Base-by-base conservation (phyloP, 495 filamentous ascomycete species). In the Chaetomium tenue region DNA sequence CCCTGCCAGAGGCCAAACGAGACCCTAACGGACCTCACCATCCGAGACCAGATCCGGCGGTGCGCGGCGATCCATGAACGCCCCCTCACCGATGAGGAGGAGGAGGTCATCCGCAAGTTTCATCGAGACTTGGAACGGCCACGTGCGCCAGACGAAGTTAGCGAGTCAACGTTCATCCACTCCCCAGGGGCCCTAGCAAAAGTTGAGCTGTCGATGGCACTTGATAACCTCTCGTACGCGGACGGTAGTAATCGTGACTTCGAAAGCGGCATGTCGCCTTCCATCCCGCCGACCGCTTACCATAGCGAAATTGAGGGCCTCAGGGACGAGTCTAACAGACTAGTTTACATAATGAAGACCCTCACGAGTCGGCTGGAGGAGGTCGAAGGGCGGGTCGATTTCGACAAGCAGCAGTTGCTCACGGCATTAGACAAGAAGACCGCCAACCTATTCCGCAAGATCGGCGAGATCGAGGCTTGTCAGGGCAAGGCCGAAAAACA, bases 31-130 rank as follows among this genome's bases (percentile, higher is more conserved):
- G 60, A 63, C 39, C 1, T 56, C 39, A 33, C 48, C 7, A 16
- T 12, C 23, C 23, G 51, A 12, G 60, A 63, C 39, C 60, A 63
- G 39, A 63, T 63, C 50, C 8, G 23, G n/a, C 22, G 60, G 52
- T 30, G 3, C 25, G 39, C 56, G 51, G 20, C 20, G 8, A 8
- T 63, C 3, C 23, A 28, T 2, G 51, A 12, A 2, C 50, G 40
- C 16, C 9, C 25, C 5, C 60, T 56, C 16, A 55, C 39, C 12
- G 18, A 56, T 5, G 39, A 0, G 15, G 33, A 62, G 6, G 48
- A 28, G 50, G 48, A 54, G 0, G 18, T 47, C 37, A 63, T 63
- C 18, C 37, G 16, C 0, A 6, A 15, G 2, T 22, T 13, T 33
- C 56, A 47, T 48, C 18, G 6, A 5, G 25, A 33, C 18, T 33